Evolutionary conservation across 352 stramenopile species (phyloP), one percentile per base, ranked within the genome.

Genomic region (Phytophthora constricta): DNA sequence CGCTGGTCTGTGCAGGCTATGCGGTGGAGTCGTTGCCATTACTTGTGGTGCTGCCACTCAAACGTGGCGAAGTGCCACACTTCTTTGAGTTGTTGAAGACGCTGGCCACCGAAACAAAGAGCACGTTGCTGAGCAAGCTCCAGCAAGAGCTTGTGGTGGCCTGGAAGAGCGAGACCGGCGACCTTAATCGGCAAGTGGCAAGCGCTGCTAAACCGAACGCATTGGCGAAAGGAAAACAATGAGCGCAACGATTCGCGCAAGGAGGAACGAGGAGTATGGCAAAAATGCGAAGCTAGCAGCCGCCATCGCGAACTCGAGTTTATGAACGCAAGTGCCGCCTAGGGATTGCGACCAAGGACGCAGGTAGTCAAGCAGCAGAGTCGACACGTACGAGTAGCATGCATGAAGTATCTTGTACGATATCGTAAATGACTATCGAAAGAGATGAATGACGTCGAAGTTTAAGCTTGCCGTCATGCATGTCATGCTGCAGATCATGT

Each of bases 61-160:
- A 76, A 27, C 50, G 47, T 17, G 62, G 68, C 4, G 28, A 53
- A 19, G 57, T 68, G 39, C 27, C 51, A 17, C 56, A 45, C 4
- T 72, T 76, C 42, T 56, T 76, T 23, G 68, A 72, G 26, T 28
- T 76, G 51, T 27, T 76, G 14, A 72, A 72, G n/a, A 50, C 39
- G 19, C 27, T 76, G 48, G 57, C 52, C 16, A 27, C 25, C 17
- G 62, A 72, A 7, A 69, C 62, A 10, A 72, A 76, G 46, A 54
- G 68, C 57, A n/a, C 52, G 37, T 50, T 76, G 47, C 42, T 76
- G 39, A 54, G 61, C 13, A 72, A 72, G 31, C 42, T 76, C 22
- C 62, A 72, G 42, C 26, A 65, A 19, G 62, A 76, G 48, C 63
- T 72, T 23, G 19, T 39, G 17, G 42, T 47, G 16, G 52, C 42